A percentile compares a stretch with the other conserved stretches of the same genome.
phyloP scores from a whole-genome alignment of 768 basidiomycete genomes.

The Boletus rubroflammeus region DNA sequence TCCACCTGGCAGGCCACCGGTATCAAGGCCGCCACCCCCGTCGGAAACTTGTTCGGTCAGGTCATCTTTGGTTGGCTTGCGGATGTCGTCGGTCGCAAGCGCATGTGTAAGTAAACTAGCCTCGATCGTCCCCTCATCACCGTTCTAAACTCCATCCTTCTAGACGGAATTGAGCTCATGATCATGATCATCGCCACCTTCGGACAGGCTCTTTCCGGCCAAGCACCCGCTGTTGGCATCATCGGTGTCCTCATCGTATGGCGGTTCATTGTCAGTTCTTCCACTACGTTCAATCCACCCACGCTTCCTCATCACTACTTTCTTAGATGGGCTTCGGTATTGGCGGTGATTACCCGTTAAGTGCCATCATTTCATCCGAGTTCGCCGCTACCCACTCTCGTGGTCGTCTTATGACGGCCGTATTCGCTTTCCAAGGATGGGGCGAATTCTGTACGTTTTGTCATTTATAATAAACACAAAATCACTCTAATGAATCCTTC shows the following conservation, averaged over 20 bases:
- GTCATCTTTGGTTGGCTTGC: constrained; percentile 79
- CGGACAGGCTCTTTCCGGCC: constrained; percentile 72
- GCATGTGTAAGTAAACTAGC: constrained; percentile 59
- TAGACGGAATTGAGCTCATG: constrained; percentile 57
- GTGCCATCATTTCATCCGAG: constrained; percentile 85
- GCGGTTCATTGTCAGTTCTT: constrained; percentile 61
- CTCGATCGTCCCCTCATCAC: neutral
- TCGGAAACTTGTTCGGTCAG: constrained; percentile 74
- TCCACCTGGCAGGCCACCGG: constrained; percentile 66
- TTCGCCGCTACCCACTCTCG: constrained; percentile 75
- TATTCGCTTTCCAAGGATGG: constrained; percentile 86
- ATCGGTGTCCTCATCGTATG: constrained; percentile 78
- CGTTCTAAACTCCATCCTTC: neutral
- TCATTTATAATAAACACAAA: too few species aligned
- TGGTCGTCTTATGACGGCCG: constrained; percentile 86
- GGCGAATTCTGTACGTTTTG: constrained; percentile 64
- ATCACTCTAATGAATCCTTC: neutral
- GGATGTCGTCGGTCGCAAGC: constrained; percentile 71
- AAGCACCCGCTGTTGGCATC: constrained; percentile 62
- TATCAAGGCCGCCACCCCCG: constrained; percentile 72
- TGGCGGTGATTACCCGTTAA: constrained; percentile 86
- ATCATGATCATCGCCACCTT: constrained; percentile 81
- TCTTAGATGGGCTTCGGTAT: constrained; percentile 73
- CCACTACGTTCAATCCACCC: neutral
- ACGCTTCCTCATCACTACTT: neutral